Base-by-base conservation (phyloP, 441 rosid genomes). In the Erodium moschatum region DNA sequence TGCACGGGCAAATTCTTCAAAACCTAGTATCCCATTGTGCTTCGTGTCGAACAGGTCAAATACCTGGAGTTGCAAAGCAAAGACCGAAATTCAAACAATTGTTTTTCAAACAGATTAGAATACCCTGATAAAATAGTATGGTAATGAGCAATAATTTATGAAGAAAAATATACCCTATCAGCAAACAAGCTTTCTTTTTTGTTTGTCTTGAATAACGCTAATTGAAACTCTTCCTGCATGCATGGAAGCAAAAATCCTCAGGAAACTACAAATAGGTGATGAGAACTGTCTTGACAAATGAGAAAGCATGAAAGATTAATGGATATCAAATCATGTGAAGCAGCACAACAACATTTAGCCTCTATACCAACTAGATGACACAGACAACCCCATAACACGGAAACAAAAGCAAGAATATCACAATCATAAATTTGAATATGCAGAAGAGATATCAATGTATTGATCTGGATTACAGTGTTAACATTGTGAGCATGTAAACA, bases 161-260 rank as follows among this genome's bases (percentile, higher is more conserved):
- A 48, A 61, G 67, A 73, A 61, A 38, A 6, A 54, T 54, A 54
- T 81, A 89, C 98, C 91, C 96, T 79, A 73, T 93, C 98, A 18
- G 98, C 98, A 85, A 93, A 93, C 85, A 91, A 80, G 77, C 98
- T 93, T 80, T 93, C 98, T 74, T 93, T 93, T 73, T 89, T 93
- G 75, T 84, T 91, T 21, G 98, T 91, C 83, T 93, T 93, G 79
- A 93, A 93, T 74, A 93, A 79, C 10, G 98, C 97, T 78, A 93
- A 77, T 69, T 93, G 98, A 80, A 93, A 93, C 83, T 93, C 98
- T 76, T 93, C 96, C 98, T 91, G 85, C 58, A 68, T 75, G 12
- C 21, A 56, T 54, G 68, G 69, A 31, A 27, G 56, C 9, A 62
- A 35, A 48, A 58, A 65, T 67, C 70, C 64, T 63, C 13, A 42